phyloP scores from a whole-genome alignment of 2,329 filamentous ascomycete species.

The Aphanocladium album region DNA sequence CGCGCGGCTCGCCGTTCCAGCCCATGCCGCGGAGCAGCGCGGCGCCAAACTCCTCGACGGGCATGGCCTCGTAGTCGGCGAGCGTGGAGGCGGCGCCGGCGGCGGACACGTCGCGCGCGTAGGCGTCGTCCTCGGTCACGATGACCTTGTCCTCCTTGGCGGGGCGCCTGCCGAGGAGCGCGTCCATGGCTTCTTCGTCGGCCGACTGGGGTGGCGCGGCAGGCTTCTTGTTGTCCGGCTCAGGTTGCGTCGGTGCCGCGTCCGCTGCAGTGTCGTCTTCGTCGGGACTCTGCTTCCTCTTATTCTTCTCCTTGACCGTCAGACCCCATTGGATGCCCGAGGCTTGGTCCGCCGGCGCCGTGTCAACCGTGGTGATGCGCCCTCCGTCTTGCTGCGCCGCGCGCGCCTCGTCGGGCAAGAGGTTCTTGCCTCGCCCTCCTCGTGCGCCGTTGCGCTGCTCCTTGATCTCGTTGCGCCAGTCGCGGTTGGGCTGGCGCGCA shows the following conservation, averaged over 20 bases:
- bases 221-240: neutral
- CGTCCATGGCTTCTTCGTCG: slow-evolving; percentile 58
- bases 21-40: slow-evolving; percentile 90
- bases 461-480: slow-evolving; percentile 55
- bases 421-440: slow-evolving; percentile 46
- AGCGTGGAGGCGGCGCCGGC: slow-evolving; percentile 73
- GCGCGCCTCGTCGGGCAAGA: slow-evolving; percentile 48
- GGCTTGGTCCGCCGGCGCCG: slow-evolving; percentile 40
- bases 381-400: neutral
- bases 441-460: slow-evolving; percentile 28
- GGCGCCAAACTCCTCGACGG: slow-evolving; percentile 91
- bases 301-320: slow-evolving; percentile 37
- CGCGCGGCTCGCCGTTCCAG: slow-evolving; percentile 69
- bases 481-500: slow-evolving; percentile 50
- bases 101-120: slow-evolving; percentile 61
- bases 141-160: slow-evolving; percentile 48
- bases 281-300: slow-evolving; percentile 7
- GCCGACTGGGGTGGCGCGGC: slow-evolving; percentile 20
- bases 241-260: neutral
- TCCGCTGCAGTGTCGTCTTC: slow-evolving; percentile 13
- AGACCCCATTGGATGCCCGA: slow-evolving; percentile 53
- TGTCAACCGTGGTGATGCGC: slow-evolving; percentile 22
- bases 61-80: slow-evolving; percentile 81
- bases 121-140: slow-evolving; percentile 60
- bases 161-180: slow-evolving; percentile 53